Evolutionary conservation across 164 flowering plant genomes (phyloP).

Genomic region (Warburgia ugandensis): DNA sequence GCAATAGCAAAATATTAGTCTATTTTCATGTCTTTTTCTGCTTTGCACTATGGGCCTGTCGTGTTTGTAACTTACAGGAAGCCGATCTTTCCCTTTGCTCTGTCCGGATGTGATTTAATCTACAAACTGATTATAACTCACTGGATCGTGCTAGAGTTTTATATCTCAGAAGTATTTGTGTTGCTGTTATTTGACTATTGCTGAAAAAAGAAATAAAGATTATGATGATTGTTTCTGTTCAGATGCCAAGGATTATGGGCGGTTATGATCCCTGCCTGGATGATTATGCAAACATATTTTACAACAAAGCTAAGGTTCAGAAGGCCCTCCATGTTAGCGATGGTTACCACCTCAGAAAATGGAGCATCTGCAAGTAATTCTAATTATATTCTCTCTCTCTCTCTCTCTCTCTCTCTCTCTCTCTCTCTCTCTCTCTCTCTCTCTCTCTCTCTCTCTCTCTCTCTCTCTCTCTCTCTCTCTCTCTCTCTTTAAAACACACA

Average conservation of each 20-base stretch:
- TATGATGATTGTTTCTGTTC: neutral
- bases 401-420: constrained; percentile 14
- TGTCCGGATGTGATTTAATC: too few species aligned
- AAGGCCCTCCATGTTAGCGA: constrained; percentile 83
- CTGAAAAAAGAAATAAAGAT: neutral
- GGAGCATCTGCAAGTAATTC: constrained; percentile 96
- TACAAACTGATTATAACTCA: too few species aligned
- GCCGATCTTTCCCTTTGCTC: too few species aligned
- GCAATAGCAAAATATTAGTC: neutral
- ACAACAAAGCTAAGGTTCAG: constrained; percentile 81
- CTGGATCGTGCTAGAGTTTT: too few species aligned
- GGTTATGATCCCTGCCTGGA: constrained; percentile 96
- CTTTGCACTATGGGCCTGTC: neutral
- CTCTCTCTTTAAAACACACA: neutral
- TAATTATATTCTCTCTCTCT: constrained; percentile 7
- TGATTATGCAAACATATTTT: constrained; percentile 53
- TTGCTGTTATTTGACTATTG: too few species aligned
- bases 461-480: constrained; percentile 14
- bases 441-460: constrained; percentile 13
- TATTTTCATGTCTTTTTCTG: neutral
- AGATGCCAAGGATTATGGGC: constrained; percentile 85
- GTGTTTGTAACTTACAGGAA: neutral
- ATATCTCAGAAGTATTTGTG: too few species aligned
- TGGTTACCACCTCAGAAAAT: constrained; percentile 48
- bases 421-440: constrained; percentile 4